Evolutionary conservation across 495 filamentous ascomycete genomes (phyloP).

Genomic region (Hypoxylon fuscum): DNA sequence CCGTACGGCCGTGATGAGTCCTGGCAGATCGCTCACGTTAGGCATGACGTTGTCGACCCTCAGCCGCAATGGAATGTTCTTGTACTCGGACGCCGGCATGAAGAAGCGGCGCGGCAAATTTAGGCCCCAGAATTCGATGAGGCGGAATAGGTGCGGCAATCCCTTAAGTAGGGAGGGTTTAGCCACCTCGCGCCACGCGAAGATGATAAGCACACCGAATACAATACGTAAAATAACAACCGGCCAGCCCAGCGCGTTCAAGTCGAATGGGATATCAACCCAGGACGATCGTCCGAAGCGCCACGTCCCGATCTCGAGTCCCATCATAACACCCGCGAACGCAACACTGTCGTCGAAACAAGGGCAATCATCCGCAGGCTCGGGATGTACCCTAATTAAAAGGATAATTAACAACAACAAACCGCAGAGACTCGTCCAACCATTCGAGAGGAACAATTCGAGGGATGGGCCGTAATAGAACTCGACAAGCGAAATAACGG

Average conservation of each 20-base stretch:
- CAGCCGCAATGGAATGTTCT: constrained; percentile 77
- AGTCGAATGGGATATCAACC: constrained; percentile 64
- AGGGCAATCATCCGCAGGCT: constrained; percentile 95
- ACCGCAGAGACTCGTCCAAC: constrained; percentile 65
- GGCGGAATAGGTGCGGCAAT: constrained; percentile 86
- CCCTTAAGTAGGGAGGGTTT: constrained; percentile 82
- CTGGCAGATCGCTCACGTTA: constrained; percentile 81
- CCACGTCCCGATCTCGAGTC: constrained; percentile 82
- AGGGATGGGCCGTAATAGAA: constrained; percentile 73
- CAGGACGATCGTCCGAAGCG: constrained; percentile 71
- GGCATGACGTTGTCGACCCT: constrained; percentile 89
- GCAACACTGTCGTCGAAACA: constrained; percentile 97
- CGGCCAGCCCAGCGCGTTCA: constrained; percentile 67
- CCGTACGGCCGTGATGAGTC: constrained; percentile 78
- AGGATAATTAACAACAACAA: constrained; percentile 71
- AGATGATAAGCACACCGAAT: constrained; percentile 81
- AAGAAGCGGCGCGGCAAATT: constrained; percentile 87
- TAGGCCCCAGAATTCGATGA: constrained; percentile 80
- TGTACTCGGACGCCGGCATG: constrained; percentile 88
- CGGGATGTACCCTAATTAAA: constrained; percentile 88
- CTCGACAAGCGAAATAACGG: constrained; percentile 70
- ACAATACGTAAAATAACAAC: constrained; percentile 71
- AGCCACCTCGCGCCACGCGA: constrained; percentile 86
- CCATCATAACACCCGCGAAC: constrained; percentile 89
- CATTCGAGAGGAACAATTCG: constrained; percentile 70